A percentile compares a stretch with the other conserved stretches of the same genome.
These are phyloP conservation scores for Xylariaceae sp. DNA, from an alignment of 2,329 filamentous ascomycete genomes.

Conservation along the genomic window DNA sequence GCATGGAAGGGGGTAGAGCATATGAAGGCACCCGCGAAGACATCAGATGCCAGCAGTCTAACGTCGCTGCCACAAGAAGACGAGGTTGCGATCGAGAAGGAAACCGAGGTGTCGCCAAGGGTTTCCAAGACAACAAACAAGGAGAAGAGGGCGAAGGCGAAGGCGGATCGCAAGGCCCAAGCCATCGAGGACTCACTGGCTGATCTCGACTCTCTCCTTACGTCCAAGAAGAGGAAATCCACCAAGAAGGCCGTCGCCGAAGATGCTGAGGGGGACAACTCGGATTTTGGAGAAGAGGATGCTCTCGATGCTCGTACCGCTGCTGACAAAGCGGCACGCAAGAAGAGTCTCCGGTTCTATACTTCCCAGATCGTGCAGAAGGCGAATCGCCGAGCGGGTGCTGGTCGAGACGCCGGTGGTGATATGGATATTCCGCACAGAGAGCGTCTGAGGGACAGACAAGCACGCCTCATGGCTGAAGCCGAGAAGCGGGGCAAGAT, in stretches of 20 bases:
- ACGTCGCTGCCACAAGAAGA: constrained; percentile 20
- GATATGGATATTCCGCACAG: constrained; percentile 81
- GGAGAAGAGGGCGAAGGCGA: constrained; percentile 31
- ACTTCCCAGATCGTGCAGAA: constrained; percentile 96
- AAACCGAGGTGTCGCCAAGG: constrained; percentile 21
- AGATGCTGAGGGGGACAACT: constrained; percentile 49
- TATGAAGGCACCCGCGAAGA: constrained; percentile 42
- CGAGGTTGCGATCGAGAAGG: constrained; percentile 27
- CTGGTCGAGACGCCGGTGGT: constrained; percentile 67
- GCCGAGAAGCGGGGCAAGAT: constrained; percentile 75
- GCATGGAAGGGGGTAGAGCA: constrained; percentile 71
- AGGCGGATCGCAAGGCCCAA: constrained; percentile 35
- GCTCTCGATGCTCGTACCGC: constrained; percentile 68
- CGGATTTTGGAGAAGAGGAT: constrained; percentile 91
- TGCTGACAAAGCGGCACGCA: constrained; percentile 79
- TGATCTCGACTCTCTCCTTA: constrained; percentile 58
- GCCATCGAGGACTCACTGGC: constrained; percentile 64
- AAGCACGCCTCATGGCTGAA: constrained; percentile 79
- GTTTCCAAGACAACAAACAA: constrained; percentile 18
- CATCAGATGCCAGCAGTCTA: constrained; percentile 9
- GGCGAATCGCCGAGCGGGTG: constrained; percentile 71
- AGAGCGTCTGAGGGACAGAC: constrained; percentile 78
- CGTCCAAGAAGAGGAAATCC: constrained; percentile 36
- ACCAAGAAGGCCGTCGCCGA: constrained; percentile 28
- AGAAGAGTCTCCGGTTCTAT: constrained; percentile 94